Conservation (phyloP, 208 protist genomes). For the Crithidia bombi region DNA sequence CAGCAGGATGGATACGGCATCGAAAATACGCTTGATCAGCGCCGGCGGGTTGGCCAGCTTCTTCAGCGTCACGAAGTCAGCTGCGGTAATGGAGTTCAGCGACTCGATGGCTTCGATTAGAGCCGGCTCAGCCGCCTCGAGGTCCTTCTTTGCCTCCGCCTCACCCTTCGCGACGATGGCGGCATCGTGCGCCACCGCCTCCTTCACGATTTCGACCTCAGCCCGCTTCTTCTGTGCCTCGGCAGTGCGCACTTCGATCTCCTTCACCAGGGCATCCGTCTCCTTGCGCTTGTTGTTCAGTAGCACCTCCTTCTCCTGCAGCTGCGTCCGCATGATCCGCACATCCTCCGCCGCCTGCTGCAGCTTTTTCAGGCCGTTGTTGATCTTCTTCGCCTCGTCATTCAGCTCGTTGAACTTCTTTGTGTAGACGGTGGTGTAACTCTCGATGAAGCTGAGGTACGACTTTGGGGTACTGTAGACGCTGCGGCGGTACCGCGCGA, state of each 20-base stretch:
- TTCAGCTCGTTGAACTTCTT: constrained; percentile 94
- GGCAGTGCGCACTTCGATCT: constrained; percentile 93
- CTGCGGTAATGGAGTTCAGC: constrained; percentile 93
- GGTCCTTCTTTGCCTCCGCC: constrained; percentile 95
- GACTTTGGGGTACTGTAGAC: constrained; percentile 95
- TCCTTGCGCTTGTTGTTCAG: constrained; percentile 92
- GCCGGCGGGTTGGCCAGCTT: constrained; percentile 95
- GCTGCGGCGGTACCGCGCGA: constrained; percentile 90
- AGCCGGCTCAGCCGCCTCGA: constrained; percentile 93
- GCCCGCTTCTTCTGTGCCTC: constrained; percentile 96
- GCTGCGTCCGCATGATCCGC: constrained; percentile 93
- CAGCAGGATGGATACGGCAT: constrained; percentile 96
- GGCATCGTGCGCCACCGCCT: constrained; percentile 87
- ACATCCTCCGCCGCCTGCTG: constrained; percentile 95
- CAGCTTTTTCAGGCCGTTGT: constrained; percentile 95
- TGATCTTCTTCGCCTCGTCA: constrained; percentile 92
- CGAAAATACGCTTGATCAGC: constrained; percentile 98
- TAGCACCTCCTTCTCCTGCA: constrained; percentile 95
- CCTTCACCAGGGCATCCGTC: constrained; percentile 92
- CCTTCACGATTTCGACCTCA: constrained; percentile 95
- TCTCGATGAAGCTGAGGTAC: constrained; percentile 94
- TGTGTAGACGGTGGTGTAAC: constrained; percentile 92
- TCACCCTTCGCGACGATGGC: constrained; percentile 91
- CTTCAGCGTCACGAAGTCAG: constrained; percentile 95
- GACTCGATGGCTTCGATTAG: constrained; percentile 94